These are phyloP conservation scores for Mycena citricolor DNA, from an alignment of 1,284 basidiomycete species.

Conservation along the genomic window DNA sequence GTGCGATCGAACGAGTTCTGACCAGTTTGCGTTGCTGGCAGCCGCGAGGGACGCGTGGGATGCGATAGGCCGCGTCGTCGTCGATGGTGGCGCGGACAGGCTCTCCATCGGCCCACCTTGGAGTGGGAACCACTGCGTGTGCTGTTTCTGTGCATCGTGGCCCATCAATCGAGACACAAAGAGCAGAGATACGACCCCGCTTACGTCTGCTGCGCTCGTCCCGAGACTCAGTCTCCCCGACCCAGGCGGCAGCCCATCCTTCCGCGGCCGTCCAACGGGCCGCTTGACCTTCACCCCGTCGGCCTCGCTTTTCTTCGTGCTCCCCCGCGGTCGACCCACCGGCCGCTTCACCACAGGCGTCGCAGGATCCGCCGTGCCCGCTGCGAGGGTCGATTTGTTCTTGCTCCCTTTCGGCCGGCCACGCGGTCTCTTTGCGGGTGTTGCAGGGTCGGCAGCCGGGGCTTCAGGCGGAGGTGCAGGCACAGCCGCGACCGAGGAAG, in stretches of 20 bases:
- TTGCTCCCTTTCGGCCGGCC: slow-evolving; percentile 20
- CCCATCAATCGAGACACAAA: slow-evolving; percentile 9
- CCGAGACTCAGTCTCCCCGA: slow-evolving; percentile 33
- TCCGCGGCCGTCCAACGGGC: slow-evolving; percentile 55
- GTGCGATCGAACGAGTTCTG: slow-evolving; percentile 50
- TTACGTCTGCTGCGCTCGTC: slow-evolving; percentile 30
- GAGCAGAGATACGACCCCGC: slow-evolving; percentile 13
- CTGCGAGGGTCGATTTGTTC: slow-evolving; percentile 7
- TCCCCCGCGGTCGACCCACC: slow-evolving; percentile 49
- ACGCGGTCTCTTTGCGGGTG: slow-evolving; percentile 8
- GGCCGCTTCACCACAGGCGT: slow-evolving; percentile 29
- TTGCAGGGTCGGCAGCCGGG: too few species aligned
- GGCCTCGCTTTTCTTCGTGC: slow-evolving; percentile 48
- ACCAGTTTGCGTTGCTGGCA: slow-evolving; percentile 53
- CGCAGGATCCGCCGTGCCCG: not conserved
- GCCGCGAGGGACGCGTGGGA: slow-evolving; percentile 19
- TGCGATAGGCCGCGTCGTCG: too few species aligned
- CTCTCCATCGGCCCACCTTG: too few species aligned
- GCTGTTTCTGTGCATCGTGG: slow-evolving; percentile 8
- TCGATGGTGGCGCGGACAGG: too few species aligned
- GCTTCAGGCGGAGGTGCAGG: too few species aligned
- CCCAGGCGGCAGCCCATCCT: slow-evolving; percentile 58
- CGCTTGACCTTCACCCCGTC: slow-evolving; percentile 45
- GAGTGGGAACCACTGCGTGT: too few species aligned
- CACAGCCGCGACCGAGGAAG: too few species aligned